Percentiles rank a stretch among this genome's conserved stretches.
These are phyloP conservation scores for Colletotrichum liriopes DNA, from an alignment of 2,329 filamentous ascomycete genomes.

Conservation along the genomic window DNA sequence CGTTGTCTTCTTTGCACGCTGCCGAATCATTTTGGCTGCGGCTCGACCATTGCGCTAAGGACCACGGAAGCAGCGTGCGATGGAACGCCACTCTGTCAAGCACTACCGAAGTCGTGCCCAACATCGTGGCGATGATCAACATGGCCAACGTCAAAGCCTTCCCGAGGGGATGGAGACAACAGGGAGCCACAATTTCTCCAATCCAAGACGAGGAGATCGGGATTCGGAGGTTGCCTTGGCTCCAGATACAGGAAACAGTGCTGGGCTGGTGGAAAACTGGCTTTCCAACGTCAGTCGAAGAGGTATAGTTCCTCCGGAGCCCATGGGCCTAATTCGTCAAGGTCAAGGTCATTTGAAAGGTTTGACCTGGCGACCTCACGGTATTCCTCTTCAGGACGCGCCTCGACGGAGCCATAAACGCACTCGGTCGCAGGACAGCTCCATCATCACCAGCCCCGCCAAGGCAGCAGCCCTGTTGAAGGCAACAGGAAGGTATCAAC, in stretches of 20 bases:
- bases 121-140: not conserved
- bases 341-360: not conserved
- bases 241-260: not conserved
- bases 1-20: no score
- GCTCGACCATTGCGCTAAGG: not conserved
- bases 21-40: not conserved
- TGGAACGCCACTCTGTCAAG: conserved; percentile 4
- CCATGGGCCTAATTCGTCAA: not conserved
- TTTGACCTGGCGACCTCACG: conserved; percentile 26
- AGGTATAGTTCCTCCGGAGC: not conserved
- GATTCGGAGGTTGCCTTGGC: not conserved
- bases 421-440: conserved; percentile 29
- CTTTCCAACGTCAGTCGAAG: conserved; percentile 26
- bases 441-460: conserved; percentile 43
- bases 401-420: conserved; percentile 20
- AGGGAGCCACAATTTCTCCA: not conserved
- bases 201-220: not conserved
- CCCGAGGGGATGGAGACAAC: not conserved
- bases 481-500: not conserved
- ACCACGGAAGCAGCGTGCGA: not conserved
- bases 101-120: not conserved
- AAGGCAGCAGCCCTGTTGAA: not conserved
- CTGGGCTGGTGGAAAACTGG: conserved; percentile 31
- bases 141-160: not conserved
- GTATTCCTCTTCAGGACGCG: not conserved